Percentiles rank a stretch among this genome's conserved stretches.
Conservation (phyloP, 2,329 filamentous ascomycete species). For the Diaporthe capsici region DNA sequence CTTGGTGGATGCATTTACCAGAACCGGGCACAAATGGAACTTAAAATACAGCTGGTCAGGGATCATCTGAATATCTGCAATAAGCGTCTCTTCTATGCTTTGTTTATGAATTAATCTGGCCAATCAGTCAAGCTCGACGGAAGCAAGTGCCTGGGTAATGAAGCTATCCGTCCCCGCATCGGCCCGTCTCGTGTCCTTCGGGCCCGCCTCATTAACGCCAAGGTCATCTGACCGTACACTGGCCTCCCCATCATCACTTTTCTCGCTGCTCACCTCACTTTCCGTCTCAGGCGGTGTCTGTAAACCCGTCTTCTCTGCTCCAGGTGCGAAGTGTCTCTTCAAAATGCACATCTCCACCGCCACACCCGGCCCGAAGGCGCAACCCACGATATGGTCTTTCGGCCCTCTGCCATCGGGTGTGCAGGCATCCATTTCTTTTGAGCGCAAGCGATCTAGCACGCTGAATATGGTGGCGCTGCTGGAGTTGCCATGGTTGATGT, state of each 20-base stretch:
- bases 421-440: constrained; percentile 71
- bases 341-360: constrained; percentile 78
- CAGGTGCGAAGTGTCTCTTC: constrained; percentile 59
- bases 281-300: constrained; percentile 69
- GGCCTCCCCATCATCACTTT: constrained; percentile 57
- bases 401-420: constrained; percentile 62
- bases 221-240: constrained; percentile 39
- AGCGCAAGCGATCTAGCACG: constrained; percentile 73
- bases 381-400: constrained; percentile 74
- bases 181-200: constrained; percentile 1
- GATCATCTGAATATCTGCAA: not conserved
- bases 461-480: constrained; percentile 79
- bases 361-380: constrained; percentile 80
- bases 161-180: constrained; percentile 45
- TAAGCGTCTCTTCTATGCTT: not conserved
- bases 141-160: constrained; percentile 50
- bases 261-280: constrained; percentile 59
- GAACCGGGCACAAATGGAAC: not conserved
- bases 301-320: constrained; percentile 53
- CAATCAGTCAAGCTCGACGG: constrained; percentile 50
- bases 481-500: constrained; percentile 77
- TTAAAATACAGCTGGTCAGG: not conserved
- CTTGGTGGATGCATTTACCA: not conserved
- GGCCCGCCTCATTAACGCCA: constrained; percentile 19
- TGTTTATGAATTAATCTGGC: constrained; percentile 3